Percentiles rank a stretch among this genome's conserved stretches.
These are phyloP conservation scores for Amoebophrya sp. DNA, from an alignment of 169 alveolate genomes.

Conservation along the genomic window DNA sequence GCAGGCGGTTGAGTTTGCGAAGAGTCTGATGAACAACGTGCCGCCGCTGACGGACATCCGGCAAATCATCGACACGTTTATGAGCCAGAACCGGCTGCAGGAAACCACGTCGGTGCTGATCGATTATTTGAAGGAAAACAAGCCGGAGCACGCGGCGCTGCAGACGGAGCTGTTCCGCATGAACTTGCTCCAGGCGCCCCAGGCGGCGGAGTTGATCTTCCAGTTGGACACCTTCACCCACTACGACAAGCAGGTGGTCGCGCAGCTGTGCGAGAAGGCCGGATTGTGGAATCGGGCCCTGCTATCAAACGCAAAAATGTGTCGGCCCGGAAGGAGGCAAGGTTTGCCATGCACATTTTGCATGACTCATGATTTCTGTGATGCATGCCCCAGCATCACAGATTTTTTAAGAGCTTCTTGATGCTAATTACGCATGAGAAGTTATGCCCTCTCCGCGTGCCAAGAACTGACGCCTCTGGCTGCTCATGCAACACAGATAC, in stretches of 20 bases:
- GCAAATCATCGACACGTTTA: conserved; percentile 77
- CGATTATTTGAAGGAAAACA: conserved; percentile 83
- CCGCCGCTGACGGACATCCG: conserved; percentile 59
- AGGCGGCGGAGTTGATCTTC: conserved; percentile 93
- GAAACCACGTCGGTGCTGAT: conserved; percentile 94
- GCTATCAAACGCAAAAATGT: too few relatives aligned
- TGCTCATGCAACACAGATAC: too few relatives aligned
- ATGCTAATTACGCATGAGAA: too few relatives aligned
- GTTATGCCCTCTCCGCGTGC: too few relatives aligned
- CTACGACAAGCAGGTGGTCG: conserved; percentile 92
- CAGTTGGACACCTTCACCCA: conserved; percentile 89
- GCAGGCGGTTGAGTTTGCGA: conserved; percentile 55
- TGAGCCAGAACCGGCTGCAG: conserved; percentile 81
- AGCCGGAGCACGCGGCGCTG: conserved; percentile 70
- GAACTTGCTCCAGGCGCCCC: conserved; percentile 72
- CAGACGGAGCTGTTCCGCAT: conserved; percentile 96
- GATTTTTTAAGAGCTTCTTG: too few relatives aligned
- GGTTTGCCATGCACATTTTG: too few relatives aligned
- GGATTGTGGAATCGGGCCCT: conserved; percentile 90
- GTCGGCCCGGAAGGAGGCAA: too few relatives aligned
- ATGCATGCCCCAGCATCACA: too few relatives aligned
- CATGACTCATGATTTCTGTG: too few relatives aligned
- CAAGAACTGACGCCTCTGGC: too few relatives aligned
- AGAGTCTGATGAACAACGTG: conserved; percentile 49
- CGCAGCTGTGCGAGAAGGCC: conserved; percentile 93